These are phyloP conservation scores for Arthrinium puccinioides DNA, from an alignment of 2,329 filamentous ascomycete genomes.

Conservation along the genomic window DNA sequence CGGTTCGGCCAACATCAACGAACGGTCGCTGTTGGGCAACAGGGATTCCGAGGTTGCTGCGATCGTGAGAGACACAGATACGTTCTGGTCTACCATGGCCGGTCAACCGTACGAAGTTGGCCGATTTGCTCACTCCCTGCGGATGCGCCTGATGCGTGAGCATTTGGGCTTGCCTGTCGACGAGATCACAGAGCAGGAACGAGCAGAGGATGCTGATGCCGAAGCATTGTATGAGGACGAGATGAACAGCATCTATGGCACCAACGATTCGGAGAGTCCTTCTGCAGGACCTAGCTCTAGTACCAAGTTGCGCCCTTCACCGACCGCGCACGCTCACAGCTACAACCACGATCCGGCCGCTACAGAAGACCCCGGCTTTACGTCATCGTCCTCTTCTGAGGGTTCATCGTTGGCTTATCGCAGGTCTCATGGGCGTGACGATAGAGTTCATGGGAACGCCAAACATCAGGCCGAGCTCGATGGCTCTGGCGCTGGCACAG, in stretches of 20 bases:
- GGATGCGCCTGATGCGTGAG: slow-evolving; percentile 91
- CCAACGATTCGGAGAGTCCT: slow-evolving; percentile 28
- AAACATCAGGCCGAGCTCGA: slow-evolving; percentile 46
- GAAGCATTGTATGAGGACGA: slow-evolving; percentile 26
- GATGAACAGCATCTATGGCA: slow-evolving; percentile 56
- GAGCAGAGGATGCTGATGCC: slow-evolving; percentile 33
- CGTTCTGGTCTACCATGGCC: slow-evolving; percentile 87
- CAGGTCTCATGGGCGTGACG: slow-evolving; percentile 30
- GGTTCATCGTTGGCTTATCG: slow-evolving; percentile 21
- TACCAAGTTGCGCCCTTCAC: slow-evolving; percentile 9
- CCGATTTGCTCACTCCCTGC: slow-evolving; percentile 85
- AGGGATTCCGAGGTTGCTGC: slow-evolving; percentile 90
- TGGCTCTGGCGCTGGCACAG: slow-evolving; percentile 65
- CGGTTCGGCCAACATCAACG: slow-evolving; percentile 97
- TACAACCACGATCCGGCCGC: slow-evolving; percentile 21
- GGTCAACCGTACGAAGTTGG: slow-evolving; percentile 85
- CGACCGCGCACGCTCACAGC: slow-evolving; percentile 13
- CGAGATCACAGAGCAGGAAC: slow-evolving; percentile 74
- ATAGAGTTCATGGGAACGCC: slow-evolving; percentile 51
- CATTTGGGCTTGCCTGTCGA: slow-evolving; percentile 95
- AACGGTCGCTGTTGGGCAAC: slow-evolving; percentile 87
- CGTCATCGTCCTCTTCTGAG: slow-evolving; percentile 10
- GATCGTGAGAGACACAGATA: slow-evolving; percentile 85
- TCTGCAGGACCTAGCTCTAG: slow-evolving; percentile 12
- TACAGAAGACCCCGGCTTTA: slow-evolving; percentile 8